These are phyloP conservation scores for Phytophthora citricola DNA, from an alignment of 352 stramenopile genomes.

Conservation along the genomic window DNA sequence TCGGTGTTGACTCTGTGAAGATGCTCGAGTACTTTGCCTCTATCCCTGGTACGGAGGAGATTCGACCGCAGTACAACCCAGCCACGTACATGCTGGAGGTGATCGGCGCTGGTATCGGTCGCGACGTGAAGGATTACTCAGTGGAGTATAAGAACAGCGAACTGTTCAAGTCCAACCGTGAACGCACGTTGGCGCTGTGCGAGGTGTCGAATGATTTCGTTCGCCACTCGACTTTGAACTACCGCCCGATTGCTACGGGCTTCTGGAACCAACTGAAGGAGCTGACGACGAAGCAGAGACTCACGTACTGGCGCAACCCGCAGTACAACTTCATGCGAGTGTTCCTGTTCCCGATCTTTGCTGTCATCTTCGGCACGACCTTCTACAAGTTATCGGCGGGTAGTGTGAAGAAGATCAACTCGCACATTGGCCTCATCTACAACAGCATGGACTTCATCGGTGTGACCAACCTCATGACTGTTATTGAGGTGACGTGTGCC, in stretches of 20 bases:
- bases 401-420: conserved; percentile 54
- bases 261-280: conserved; percentile 51
- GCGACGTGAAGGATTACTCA: conserved; percentile 61
- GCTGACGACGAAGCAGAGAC: conserved; percentile 43
- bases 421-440: conserved; percentile 69
- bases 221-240: conserved; percentile 55
- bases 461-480: conserved; percentile 67
- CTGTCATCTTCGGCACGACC: conserved; percentile 9
- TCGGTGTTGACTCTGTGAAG: conserved; percentile 78
- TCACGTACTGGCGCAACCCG: conserved; percentile 54
- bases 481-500: conserved; percentile 64
- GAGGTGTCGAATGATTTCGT: conserved; percentile 35
- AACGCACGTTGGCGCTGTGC: conserved; percentile 21
- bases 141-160: conserved; percentile 56
- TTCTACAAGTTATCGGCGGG: conserved; percentile 52
- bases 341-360: not conserved
- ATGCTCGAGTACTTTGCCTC: conserved; percentile 91
- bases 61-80: conserved; percentile 86
- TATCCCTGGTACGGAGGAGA: conserved; percentile 75
- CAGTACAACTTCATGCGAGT: conserved; percentile 2
- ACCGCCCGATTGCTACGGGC: conserved; percentile 43
- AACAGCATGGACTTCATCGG: conserved; percentile 78
- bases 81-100: conserved; percentile 91
- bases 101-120: conserved; percentile 72
- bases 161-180: conserved; percentile 33